phyloP scores from a whole-genome alignment of 208 protist species.

The Vickermania spadyakhi region DNA sequence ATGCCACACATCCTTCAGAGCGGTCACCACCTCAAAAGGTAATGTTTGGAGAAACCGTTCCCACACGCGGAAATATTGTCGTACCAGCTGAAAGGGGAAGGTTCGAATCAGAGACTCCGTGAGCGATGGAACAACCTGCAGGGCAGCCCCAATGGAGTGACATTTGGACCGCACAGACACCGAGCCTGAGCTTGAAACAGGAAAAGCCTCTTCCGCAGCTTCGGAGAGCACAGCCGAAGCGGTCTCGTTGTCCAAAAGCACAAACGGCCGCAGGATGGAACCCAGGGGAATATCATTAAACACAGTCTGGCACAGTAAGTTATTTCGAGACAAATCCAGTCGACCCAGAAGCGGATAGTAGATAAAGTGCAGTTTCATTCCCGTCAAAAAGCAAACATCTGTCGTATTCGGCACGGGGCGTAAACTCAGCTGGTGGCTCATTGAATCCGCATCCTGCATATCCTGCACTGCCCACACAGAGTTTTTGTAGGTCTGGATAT shows the following conservation, averaged over 20 bases:
- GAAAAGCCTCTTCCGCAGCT: conserved; percentile 20
- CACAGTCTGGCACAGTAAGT: conserved; percentile 61
- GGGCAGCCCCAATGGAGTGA: too few relatives aligned
- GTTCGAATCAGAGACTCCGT: conserved; percentile 57
- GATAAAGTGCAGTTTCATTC: conserved; percentile 79
- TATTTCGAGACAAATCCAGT: conserved; percentile 63
- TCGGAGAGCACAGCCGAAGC: conserved; percentile 57
- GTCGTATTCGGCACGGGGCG: conserved; percentile 27
- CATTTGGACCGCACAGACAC: too few relatives aligned
- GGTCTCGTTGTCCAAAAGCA: conserved; percentile 76
- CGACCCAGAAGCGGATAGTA: conserved; percentile 60
- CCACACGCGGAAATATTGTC: conserved; percentile 45
- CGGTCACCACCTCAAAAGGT: conserved; percentile 26
- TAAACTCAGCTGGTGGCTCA: conserved; percentile 57
- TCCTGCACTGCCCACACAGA: conserved; percentile 85
- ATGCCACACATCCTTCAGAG: conserved; percentile 45
- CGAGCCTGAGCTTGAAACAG: neutral
- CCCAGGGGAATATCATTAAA: conserved; percentile 65
- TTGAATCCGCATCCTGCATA: conserved; percentile 74
- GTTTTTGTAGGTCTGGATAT: conserved; percentile 29
- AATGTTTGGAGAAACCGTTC: conserved; percentile 31
- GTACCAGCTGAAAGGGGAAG: conserved; percentile 49
- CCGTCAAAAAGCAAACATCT: conserved; percentile 39
- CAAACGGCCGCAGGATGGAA: conserved; percentile 64
- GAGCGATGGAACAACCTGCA: conserved; percentile 58